A percentile compares a stretch with the other conserved stretches of the same genome.
Conservation (phyloP, 306 rosid genomes). For the Geum urbanum region DNA sequence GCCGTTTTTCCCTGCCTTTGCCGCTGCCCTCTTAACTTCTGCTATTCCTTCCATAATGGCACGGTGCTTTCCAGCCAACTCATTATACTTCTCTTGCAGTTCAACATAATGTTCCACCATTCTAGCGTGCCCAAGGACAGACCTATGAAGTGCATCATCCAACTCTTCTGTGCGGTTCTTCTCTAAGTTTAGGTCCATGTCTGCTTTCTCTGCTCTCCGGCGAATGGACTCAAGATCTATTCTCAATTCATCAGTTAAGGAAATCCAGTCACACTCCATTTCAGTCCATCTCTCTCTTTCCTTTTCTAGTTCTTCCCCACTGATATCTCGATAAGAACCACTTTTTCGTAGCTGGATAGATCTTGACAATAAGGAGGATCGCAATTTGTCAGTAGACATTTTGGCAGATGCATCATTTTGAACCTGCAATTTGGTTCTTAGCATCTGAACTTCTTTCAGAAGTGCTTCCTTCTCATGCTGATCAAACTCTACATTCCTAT, state of each 20-base stretch:
- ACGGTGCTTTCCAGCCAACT: constrained; percentile 63
- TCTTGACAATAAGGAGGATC: constrained; percentile 74
- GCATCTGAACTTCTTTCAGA: constrained; percentile 70
- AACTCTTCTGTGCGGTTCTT: constrained; percentile 75
- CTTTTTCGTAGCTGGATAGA: constrained; percentile 70
- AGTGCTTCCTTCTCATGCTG: constrained; percentile 80
- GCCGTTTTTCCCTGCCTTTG: constrained; percentile 74
- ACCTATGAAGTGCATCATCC: constrained; percentile 76
- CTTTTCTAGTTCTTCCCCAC: constrained; percentile 60
- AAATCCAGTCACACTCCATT: constrained; percentile 98
- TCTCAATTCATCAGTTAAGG: constrained; percentile 84
- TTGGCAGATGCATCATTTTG: constrained; percentile 40
- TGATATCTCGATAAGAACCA: constrained; percentile 30
- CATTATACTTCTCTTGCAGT: constrained; percentile 82
- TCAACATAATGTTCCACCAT: constrained; percentile 90
- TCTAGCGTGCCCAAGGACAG: constrained; percentile 86
- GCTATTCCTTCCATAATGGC: constrained; percentile 91
- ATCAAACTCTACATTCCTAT: constrained; percentile 38
- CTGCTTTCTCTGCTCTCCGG: constrained; percentile 59
- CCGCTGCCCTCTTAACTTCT: constrained; percentile 84
- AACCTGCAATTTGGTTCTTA: constrained; percentile 64
- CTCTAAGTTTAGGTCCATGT: constrained; percentile 62
- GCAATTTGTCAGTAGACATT: constrained; percentile 70
- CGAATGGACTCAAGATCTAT: constrained; percentile 74
- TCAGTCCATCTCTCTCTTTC: constrained; percentile 93